These are phyloP conservation scores for Botrytis hyacinthi DNA, from an alignment of 2,329 filamentous ascomycete genomes.

Conservation along the genomic window DNA sequence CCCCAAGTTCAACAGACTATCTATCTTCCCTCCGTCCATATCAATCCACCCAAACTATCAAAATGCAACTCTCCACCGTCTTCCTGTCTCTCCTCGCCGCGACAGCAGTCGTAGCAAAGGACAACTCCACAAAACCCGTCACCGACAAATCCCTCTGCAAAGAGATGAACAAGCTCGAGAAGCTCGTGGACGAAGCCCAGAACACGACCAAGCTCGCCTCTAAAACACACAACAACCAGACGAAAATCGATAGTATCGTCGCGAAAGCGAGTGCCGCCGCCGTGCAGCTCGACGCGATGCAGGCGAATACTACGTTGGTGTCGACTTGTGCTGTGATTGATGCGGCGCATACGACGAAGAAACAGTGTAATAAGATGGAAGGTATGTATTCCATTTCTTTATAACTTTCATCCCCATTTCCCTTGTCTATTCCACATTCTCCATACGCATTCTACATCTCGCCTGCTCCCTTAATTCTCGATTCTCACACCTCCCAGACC, in stretches of 20 bases:
- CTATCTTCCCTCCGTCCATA: not conserved
- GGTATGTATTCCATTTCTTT: not conserved
- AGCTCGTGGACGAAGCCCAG: constrained; percentile 37
- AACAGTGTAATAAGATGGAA: constrained; percentile 21
- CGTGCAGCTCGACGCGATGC: constrained; percentile 37
- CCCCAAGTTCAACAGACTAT: not conserved
- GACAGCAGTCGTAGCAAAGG: constrained; percentile 36
- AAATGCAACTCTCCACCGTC: constrained; percentile 28
- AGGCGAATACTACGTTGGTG: constrained; percentile 42
- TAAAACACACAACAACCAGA: constrained; percentile 41
- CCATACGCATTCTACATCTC: too few relatives aligned
- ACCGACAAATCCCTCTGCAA: constrained; percentile 40
- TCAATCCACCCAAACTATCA: constrained; percentile 22
- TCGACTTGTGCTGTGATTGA: constrained; percentile 40
- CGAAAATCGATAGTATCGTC: constrained; percentile 41
- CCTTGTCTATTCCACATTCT: not conserved
- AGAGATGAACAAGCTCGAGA: constrained; percentile 37
- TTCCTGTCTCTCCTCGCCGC: constrained; percentile 33
- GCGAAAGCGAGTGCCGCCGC: constrained; percentile 40
- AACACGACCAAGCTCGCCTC: constrained; percentile 41
- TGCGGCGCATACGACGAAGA: constrained; percentile 23
- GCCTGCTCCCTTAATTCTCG: too few relatives aligned
- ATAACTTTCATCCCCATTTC: accelerated
- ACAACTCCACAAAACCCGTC: constrained; percentile 34
- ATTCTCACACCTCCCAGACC: not conserved